Evolutionary conservation across 1,139 yeast species (phyloP).

Genomic region (Taiozyma sp.): DNA sequence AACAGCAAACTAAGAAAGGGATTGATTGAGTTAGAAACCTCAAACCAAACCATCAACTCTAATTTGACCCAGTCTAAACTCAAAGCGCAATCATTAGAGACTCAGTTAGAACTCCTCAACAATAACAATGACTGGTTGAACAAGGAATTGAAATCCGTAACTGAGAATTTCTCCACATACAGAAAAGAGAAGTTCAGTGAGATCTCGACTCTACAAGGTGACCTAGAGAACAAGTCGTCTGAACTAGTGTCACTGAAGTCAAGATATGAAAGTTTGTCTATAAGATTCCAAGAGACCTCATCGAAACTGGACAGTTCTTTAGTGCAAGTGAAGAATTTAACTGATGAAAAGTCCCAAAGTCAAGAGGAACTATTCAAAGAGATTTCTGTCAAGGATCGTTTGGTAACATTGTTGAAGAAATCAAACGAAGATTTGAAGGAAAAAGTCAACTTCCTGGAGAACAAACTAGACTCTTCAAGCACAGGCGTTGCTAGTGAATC

Average conservation of each 20-base stretch:
- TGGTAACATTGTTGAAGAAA: constrained; percentile 55
- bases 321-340: constrained; percentile 40
- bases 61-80: constrained; percentile 31
- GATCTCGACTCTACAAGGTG: constrained; percentile 30
- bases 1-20: constrained; percentile 41
- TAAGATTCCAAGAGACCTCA: constrained; percentile 33
- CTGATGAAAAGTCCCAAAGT: constrained; percentile 40
- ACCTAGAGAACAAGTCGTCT: constrained; percentile 28
- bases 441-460: constrained; percentile 47
- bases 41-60: constrained; percentile 30
- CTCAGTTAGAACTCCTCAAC: constrained; percentile 33
- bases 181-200: constrained; percentile 35
- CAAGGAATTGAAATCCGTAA: constrained; percentile 30
- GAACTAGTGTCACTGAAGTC: constrained; percentile 35
- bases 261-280: constrained; percentile 24
- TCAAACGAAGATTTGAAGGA: constrained; percentile 40
- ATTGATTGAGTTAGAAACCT: constrained; percentile 35
- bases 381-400: constrained; percentile 57
- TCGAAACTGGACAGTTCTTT: constrained; percentile 34
- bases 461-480: constrained; percentile 38
- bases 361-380: constrained; percentile 60
- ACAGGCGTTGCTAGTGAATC: constrained; percentile 32
- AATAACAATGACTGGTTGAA: constrained; percentile 35
- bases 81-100: constrained; percentile 33
- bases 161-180: constrained; percentile 32